Evolutionary conservation across 495 filamentous ascomycete genomes (phyloP).

Genomic region (Darksidea phi): DNA sequence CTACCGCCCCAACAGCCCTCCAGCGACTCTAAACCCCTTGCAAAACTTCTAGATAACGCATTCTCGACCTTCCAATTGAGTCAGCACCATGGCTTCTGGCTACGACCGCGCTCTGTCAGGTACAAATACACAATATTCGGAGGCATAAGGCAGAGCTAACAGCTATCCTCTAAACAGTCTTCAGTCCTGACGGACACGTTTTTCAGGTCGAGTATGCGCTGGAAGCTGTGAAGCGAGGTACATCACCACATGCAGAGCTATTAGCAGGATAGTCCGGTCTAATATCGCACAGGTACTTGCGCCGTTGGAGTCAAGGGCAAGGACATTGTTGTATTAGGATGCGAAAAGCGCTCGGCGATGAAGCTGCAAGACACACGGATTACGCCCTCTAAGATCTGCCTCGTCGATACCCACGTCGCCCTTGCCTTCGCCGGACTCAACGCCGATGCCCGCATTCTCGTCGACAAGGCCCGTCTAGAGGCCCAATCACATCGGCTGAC

Average conservation of each 20-base stretch:
- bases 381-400: constrained; percentile 94
- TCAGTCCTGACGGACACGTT: constrained; percentile 95
- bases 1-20: not conserved
- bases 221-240: constrained; percentile 97
- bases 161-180: constrained; percentile 33
- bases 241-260: constrained; percentile 4
- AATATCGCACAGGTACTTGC: constrained; percentile 72
- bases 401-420: constrained; percentile 91
- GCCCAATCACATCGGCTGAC: constrained; percentile 96
- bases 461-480: constrained; percentile 95
- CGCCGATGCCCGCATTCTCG: constrained; percentile 93
- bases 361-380: constrained; percentile 99
- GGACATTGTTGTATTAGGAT: constrained; percentile 92
- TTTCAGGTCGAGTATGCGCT: constrained; percentile 99
- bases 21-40: not conserved
- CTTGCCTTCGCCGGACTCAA: constrained; percentile 97
- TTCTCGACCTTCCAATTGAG: not conserved
- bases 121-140: constrained; percentile 25
- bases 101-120: constrained; percentile 48
- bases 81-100: constrained; percentile 42
- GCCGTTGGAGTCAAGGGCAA: constrained; percentile 95
- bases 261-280: not conserved
- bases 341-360: constrained; percentile 98
- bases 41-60: not conserved
- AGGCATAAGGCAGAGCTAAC: constrained; percentile 18